A percentile compares a stretch with the other conserved stretches of the same genome.
Evolutionary conservation across 2,329 filamentous ascomycete species (phyloP).

Genomic region (Pyrenochaeta sp.): DNA sequence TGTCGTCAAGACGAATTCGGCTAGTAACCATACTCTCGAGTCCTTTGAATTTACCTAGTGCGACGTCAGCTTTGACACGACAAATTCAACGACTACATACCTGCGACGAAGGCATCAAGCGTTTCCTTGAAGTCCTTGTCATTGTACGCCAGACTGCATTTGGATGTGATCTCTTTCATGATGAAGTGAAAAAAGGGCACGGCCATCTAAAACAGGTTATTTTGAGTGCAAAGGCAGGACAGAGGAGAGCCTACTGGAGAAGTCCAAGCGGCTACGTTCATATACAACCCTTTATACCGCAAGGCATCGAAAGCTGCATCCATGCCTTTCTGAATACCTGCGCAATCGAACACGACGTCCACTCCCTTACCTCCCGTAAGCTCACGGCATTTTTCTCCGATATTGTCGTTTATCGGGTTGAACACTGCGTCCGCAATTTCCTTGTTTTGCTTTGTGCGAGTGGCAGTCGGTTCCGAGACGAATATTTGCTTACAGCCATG

Average conservation of each 20-base stretch:
- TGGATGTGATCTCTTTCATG: slow-evolving; percentile 40
- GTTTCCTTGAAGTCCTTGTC: slow-evolving; percentile 43
- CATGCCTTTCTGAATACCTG: slow-evolving; percentile 39
- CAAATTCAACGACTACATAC: slow-evolving; percentile 19
- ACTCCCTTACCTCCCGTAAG: slow-evolving; percentile 39
- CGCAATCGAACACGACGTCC: slow-evolving; percentile 46
- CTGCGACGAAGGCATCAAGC: slow-evolving; percentile 40
- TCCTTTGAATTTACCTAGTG: slow-evolving; percentile 41
- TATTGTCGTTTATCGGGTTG: slow-evolving; percentile 33
- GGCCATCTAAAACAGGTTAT: slow-evolving; percentile 28
- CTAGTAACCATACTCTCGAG: slow-evolving; percentile 43
- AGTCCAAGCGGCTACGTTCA: slow-evolving; percentile 46
- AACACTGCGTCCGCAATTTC: slow-evolving; percentile 34
- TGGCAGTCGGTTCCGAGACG: slow-evolving; percentile 34
- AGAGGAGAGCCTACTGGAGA: slow-evolving; percentile 29
- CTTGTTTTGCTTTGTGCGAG: slow-evolving; percentile 28
- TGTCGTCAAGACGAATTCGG: slow-evolving; percentile 42
- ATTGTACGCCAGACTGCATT: slow-evolving; percentile 39
- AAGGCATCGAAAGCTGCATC: slow-evolving; percentile 41
- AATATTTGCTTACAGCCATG: slow-evolving; percentile 28
- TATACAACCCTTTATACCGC: slow-evolving; percentile 34
- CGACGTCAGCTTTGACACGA: not conserved
- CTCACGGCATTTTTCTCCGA: slow-evolving; percentile 36
- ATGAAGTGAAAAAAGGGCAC: slow-evolving; percentile 35
- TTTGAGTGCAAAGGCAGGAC: too few species aligned